Evolutionary conservation across 371 early-diverging fungal genomes (phyloP).

Genomic region (Actinomortierella wolfii): DNA sequence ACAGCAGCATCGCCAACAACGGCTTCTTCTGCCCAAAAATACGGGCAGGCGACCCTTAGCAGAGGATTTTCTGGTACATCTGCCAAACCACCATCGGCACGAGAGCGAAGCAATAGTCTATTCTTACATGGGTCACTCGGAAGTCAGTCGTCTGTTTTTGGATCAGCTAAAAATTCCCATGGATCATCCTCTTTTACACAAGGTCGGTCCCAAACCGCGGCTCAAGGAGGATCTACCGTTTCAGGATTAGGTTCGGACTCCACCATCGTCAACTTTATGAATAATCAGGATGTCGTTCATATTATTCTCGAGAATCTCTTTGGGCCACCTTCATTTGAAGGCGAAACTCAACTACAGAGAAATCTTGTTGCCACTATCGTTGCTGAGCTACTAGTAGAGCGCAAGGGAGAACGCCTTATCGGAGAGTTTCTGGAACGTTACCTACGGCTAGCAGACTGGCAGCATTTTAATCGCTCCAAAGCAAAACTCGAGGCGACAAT

Average conservation of each 20-base stretch:
- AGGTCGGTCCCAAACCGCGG: too few species aligned
- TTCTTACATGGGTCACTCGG: too few species aligned
- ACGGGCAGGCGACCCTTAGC: too few species aligned
- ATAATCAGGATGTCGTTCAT: constrained; percentile 41
- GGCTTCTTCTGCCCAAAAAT: background rate
- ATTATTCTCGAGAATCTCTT: constrained; percentile 41
- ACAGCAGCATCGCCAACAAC: constrained; percentile 8
- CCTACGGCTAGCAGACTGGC: constrained; percentile 45
- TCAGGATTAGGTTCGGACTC: too few species aligned
- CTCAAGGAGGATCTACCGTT: too few species aligned
- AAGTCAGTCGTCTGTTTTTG: too few species aligned
- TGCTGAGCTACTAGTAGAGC: constrained; percentile 38
- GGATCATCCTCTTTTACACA: too few species aligned
- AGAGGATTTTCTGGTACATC: too few species aligned
- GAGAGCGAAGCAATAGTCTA: too few species aligned
- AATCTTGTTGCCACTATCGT: constrained; percentile 25
- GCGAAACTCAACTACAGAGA: constrained; percentile 24
- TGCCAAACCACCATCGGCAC: too few species aligned
- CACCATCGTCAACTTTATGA: constrained; percentile 33
- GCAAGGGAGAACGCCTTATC: constrained; percentile 48
- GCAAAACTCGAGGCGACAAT: constrained; percentile 38
- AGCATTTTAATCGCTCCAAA: constrained; percentile 30
- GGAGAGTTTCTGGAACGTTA: constrained; percentile 47
- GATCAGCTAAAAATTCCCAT: too few species aligned
- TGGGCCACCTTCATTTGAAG: constrained; percentile 33